These are phyloP conservation scores for Rachicladosporium sp. DNA, from an alignment of 2,329 filamentous ascomycete genomes.

Conservation along the genomic window DNA sequence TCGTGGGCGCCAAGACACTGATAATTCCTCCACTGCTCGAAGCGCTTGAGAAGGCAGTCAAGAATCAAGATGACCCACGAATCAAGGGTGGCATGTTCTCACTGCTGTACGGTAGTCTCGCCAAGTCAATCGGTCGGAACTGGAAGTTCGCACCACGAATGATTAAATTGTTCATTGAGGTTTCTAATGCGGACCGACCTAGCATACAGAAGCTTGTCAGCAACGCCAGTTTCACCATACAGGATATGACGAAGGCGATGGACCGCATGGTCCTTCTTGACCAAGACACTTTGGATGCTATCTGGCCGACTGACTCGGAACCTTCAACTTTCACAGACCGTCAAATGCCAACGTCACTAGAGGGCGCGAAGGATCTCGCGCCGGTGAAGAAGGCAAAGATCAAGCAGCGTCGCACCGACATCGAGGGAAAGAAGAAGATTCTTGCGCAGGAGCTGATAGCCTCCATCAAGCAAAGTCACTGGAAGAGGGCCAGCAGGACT, in stretches of 20 bases:
- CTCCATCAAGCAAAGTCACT: constrained; percentile 68
- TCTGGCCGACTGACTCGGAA: constrained; percentile 44
- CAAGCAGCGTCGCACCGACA: constrained; percentile 57
- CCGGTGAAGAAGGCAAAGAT: constrained; percentile 61
- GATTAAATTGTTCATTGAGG: constrained; percentile 79
- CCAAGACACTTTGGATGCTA: constrained; percentile 53
- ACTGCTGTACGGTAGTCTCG: constrained; percentile 73
- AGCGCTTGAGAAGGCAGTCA: constrained; percentile 65
- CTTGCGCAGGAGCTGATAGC: constrained; percentile 73
- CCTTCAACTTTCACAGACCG: too few species aligned
- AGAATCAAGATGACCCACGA: constrained; percentile 68
- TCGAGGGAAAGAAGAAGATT: constrained; percentile 72
- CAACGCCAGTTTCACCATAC: constrained; percentile 68
- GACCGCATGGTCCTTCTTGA: constrained; percentile 79
- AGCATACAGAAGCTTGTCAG: constrained; percentile 85
- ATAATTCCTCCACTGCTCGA: constrained; percentile 85
- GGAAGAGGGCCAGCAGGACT: constrained; percentile 88
- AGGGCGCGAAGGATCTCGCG: constrained; percentile 51
- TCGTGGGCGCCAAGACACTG: constrained; percentile 76
- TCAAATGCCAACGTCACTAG: constrained; percentile 20
- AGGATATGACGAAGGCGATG: constrained; percentile 82
- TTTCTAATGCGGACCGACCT: constrained; percentile 80
- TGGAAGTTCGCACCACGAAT: constrained; percentile 92
- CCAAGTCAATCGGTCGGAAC: constrained; percentile 77
- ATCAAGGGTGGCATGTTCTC: constrained; percentile 95